These are phyloP conservation scores for Trichoderma sp. DNA, from an alignment of 2,329 filamentous ascomycete genomes.

Conservation along the genomic window DNA sequence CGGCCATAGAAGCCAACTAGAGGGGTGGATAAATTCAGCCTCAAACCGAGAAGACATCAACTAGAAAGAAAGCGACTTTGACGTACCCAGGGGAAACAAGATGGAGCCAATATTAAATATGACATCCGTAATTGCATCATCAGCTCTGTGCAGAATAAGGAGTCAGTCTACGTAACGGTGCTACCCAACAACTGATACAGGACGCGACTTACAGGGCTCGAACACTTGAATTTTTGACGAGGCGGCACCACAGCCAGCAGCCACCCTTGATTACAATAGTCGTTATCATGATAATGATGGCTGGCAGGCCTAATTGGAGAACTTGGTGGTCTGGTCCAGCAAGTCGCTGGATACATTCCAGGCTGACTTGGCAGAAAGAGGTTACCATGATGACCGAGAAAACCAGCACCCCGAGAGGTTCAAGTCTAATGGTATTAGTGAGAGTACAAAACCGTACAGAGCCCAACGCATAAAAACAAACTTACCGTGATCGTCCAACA, in stretches of 20 bases:
- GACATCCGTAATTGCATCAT: constrained; percentile 67
- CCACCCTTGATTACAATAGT: constrained; percentile 80
- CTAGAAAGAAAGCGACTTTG: too few relatives aligned
- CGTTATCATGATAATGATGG: constrained; percentile 74
- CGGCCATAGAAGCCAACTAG: constrained; percentile 68
- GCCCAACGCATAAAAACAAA: not conserved
- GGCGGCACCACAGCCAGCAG: constrained; percentile 84
- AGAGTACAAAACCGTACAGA: not conserved
- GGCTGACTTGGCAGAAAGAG: constrained; percentile 73
- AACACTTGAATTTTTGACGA: constrained; percentile 82
- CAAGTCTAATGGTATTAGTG: constrained; percentile 51
- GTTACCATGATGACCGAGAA: constrained; percentile 87
- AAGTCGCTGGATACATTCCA: constrained; percentile 67
- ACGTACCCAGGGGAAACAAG: constrained; percentile 70
- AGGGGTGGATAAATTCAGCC: not conserved
- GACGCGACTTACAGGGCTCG: constrained; percentile 62
- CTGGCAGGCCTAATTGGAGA: constrained; percentile 69
- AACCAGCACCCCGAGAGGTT: constrained; percentile 76
- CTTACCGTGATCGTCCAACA: constrained; percentile 64
- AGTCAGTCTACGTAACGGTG: constrained; percentile 16
- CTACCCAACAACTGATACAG: not conserved
- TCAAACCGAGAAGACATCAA: not conserved
- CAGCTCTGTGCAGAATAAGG: constrained; percentile 37
- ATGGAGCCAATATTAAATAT: constrained; percentile 91
- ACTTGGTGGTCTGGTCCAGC: constrained; percentile 60